phyloP scores from a whole-genome alignment of 2,329 filamentous ascomycete genomes.

The Aspergillus texensis region DNA sequence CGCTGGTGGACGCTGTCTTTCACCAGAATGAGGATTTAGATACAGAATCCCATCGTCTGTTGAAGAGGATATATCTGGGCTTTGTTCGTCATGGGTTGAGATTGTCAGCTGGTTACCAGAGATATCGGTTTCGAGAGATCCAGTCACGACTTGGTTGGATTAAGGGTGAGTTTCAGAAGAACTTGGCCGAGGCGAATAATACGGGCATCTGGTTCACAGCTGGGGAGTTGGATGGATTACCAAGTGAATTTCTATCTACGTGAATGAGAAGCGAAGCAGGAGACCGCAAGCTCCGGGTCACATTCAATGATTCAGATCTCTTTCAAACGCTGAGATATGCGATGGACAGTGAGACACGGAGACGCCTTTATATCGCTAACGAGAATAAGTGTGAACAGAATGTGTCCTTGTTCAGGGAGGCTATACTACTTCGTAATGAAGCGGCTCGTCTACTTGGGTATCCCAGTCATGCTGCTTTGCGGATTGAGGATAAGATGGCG shows the following conservation, averaged over 20 bases:
- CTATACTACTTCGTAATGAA: not conserved
- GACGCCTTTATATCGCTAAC: not conserved
- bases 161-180: not conserved
- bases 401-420: not conserved
- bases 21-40: not conserved
- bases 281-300: not conserved
- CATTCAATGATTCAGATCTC: not conserved
- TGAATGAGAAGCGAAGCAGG: rapidly evolving
- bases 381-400: not conserved
- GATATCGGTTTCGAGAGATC: not conserved
- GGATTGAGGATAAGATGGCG: not conserved
- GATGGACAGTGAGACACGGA: not conserved
- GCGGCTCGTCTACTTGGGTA: not conserved
- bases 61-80: not conserved
- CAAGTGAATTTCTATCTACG: not conserved
- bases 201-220: not conserved
- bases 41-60: not conserved
- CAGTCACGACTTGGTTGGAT: not conserved
- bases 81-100: not conserved
- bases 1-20: not conserved
- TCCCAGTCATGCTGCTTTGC: not conserved
- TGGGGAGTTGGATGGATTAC: not conserved
- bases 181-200: not conserved
- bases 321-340: not conserved
- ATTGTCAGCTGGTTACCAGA: not conserved